phyloP scores from a whole-genome alignment of 1,284 basidiomycete genomes.

The Cryptococcus sp. region DNA sequence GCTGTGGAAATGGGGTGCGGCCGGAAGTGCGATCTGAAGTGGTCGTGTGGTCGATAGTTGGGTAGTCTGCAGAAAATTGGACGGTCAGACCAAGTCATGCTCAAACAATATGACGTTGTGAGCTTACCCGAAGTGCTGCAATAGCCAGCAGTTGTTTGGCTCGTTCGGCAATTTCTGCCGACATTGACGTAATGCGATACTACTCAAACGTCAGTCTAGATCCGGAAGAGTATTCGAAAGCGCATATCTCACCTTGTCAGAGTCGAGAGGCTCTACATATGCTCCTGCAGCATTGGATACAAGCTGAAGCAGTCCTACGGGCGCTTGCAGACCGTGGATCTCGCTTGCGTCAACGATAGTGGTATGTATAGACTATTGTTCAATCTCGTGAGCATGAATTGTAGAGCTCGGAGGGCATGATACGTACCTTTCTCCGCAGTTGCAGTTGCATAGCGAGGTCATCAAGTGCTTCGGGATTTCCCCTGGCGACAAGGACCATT shows the following conservation, averaged over 20 bases:
- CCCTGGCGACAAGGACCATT: conserved; percentile 15
- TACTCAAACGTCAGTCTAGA: background rate
- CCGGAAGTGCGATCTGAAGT: conserved; percentile 4
- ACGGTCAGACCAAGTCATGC: too few species aligned
- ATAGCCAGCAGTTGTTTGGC: conserved; percentile 11
- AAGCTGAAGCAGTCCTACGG: conserved; percentile 11
- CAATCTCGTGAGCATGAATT: background rate
- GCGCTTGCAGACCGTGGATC: conserved; percentile 6
- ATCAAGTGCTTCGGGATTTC: conserved; percentile 2
- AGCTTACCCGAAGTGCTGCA: conserved; percentile 13
- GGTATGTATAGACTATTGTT: conserved; percentile 7
- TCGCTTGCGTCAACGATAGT: conserved; percentile 3
- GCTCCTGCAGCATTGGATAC: conserved; percentile 22
- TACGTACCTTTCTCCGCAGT: conserved; percentile 11
- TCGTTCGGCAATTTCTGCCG: conserved; percentile 3
- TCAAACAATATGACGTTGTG: background rate
- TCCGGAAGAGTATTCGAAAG: background rate
- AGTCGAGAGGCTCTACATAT: conserved; percentile 14
- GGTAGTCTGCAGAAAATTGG: background rate
- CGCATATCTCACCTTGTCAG: conserved; percentile 3
- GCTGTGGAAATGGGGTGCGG: conserved; percentile 8
- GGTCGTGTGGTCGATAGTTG: conserved; percentile 10
- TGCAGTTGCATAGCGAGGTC: conserved; percentile 5
- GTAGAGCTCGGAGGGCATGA: background rate
- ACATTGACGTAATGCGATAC: conserved; percentile 19